These are phyloP conservation scores for Salix koriyanagi DNA, from an alignment of 345 rosid species.

Conservation along the genomic window DNA sequence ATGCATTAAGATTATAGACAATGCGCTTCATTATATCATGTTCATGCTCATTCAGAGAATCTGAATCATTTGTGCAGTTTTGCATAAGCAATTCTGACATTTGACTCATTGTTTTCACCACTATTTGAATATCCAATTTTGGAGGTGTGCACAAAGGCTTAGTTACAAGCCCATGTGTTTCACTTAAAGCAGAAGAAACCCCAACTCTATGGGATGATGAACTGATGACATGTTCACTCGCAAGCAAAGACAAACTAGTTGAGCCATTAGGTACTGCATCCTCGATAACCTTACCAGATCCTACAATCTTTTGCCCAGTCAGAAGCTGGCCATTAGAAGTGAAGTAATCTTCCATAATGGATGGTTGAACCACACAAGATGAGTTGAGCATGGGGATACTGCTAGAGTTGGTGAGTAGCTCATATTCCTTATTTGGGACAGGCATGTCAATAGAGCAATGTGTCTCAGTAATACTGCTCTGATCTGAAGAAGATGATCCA, in stretches of 20 bases:
- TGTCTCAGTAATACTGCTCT: conserved; percentile 7
- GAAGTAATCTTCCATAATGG: conserved; percentile 6
- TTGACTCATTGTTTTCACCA: conserved; percentile 38
- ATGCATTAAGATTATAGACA: conserved; percentile 43
- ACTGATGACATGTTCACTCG: conserved; percentile 10
- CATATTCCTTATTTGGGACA: conserved; percentile 15
- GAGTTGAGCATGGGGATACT: conserved; percentile 7
- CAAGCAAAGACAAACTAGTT: conserved; percentile 16
- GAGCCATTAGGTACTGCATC: conserved; percentile 9
- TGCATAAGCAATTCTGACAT: conserved; percentile 49
- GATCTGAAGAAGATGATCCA: conserved; percentile 25
- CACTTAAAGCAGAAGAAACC: conserved; percentile 18
- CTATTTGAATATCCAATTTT: conserved; percentile 32
- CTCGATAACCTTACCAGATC: background rate
- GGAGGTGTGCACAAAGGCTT: conserved; percentile 23
- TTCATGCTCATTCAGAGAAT: conserved; percentile 35
- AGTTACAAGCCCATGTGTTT: conserved; percentile 12
- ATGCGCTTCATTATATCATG: conserved; percentile 39
- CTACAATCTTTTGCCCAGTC: background rate
- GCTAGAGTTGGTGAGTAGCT: background rate
- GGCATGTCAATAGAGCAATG: conserved; percentile 8
- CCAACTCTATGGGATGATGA: conserved; percentile 22
- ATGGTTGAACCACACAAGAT: conserved; percentile 16
- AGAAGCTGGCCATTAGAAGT: conserved; percentile 8
- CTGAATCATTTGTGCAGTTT: conserved; percentile 33